Conservation (phyloP, 352 stramenopile genomes). For the Phytophthora cryptogea region DNA sequence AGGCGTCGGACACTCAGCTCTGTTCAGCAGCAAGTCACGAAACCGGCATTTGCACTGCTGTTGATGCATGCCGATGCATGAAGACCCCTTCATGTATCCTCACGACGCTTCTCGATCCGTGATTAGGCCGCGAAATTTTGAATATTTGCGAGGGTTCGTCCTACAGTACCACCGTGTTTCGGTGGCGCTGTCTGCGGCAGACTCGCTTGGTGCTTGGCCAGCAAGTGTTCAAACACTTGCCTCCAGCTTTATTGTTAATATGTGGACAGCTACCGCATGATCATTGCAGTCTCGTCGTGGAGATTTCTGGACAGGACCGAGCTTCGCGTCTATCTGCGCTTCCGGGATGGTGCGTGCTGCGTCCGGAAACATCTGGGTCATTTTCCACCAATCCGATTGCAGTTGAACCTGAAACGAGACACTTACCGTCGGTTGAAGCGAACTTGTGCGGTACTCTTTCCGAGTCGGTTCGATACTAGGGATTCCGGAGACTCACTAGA, state of each 20-base stretch:
- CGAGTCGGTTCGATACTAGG: conserved; percentile 26
- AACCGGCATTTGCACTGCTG: not conserved
- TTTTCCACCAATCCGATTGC: conserved; percentile 12
- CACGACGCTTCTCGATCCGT: not conserved
- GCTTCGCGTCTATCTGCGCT: conserved; percentile 19
- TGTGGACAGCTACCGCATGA: too few species aligned
- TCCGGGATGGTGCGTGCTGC: conserved; percentile 14
- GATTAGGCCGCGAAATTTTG: conserved; percentile 2
- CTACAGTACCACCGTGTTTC: not conserved
- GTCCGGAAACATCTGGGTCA: conserved; percentile 3
- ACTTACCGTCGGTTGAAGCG: not conserved
- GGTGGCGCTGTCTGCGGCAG: not conserved
- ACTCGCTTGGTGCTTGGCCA: not conserved
- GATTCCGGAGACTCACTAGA: conserved; percentile 15
- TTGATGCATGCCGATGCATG: not conserved
- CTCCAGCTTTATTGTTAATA: too few species aligned
- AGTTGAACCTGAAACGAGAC: not conserved
- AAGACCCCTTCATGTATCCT: not conserved
- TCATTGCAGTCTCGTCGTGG: too few species aligned
- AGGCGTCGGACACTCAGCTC: conserved; percentile 7
- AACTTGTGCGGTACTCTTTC: conserved; percentile 11
- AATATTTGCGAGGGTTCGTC: conserved; percentile 9
- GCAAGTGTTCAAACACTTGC: too few species aligned
- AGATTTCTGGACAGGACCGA: conserved; percentile 24
- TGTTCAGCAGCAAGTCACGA: not conserved